These are phyloP conservation scores for Madurella fahalii DNA, from an alignment of 2,329 filamentous ascomycete genomes.

Conservation along the genomic window DNA sequence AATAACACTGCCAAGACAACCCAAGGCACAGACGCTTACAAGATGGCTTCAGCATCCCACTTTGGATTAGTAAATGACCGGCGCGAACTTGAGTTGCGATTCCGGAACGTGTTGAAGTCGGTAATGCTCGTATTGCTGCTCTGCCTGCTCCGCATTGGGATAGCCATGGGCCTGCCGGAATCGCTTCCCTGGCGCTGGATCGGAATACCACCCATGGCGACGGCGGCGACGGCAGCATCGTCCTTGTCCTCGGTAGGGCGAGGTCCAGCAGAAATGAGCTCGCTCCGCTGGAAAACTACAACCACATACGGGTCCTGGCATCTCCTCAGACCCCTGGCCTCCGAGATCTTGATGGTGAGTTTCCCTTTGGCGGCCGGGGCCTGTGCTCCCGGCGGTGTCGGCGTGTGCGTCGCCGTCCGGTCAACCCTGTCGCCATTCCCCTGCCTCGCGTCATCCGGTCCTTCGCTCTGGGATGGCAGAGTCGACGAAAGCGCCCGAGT, in stretches of 20 bases:
- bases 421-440: slow-evolving; percentile 39
- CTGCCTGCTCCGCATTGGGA: slow-evolving; percentile 94
- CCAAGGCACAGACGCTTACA: slow-evolving; percentile 58
- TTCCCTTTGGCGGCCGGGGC: slow-evolving; percentile 77
- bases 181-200: slow-evolving; percentile 71
- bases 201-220: slow-evolving; percentile 48
- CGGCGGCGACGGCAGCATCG: slow-evolving; percentile 32
- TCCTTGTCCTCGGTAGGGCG: slow-evolving; percentile 61
- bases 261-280: slow-evolving; percentile 88
- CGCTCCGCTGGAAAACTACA: slow-evolving; percentile 93
- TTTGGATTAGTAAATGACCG: slow-evolving; percentile 73
- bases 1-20: neutral
- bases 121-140: slow-evolving; percentile 88
- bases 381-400: slow-evolving; percentile 52
- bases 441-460: slow-evolving; percentile 36
- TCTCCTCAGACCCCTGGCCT: slow-evolving; percentile 76
- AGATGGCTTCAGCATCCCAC: slow-evolving; percentile 93
- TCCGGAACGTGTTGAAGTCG: slow-evolving; percentile 59
- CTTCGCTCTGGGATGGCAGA: slow-evolving; percentile 48
- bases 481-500: slow-evolving; percentile 76
- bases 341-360: slow-evolving; percentile 80
- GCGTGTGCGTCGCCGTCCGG: slow-evolving; percentile 51
- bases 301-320: slow-evolving; percentile 92
- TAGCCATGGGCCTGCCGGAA: slow-evolving; percentile 80
- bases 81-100: slow-evolving; percentile 53